Evolutionary conservation across 202 grass and related monocot genomes (phyloP), one percentile per base, ranked within the genome.

Genomic region (Digitaria exilis): DNA sequence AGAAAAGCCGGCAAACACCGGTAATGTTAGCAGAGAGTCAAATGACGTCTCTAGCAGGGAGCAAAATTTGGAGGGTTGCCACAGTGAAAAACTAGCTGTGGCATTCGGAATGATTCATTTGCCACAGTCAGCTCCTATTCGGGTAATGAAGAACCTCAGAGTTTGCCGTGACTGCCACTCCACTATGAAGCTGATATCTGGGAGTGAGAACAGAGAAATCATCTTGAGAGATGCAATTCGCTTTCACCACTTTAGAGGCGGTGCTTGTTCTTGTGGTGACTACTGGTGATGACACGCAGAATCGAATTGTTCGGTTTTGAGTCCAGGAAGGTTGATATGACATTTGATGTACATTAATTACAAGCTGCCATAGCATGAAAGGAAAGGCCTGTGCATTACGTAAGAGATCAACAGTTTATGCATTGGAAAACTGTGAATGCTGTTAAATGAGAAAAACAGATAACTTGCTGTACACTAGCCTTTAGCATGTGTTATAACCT

Each of bases 131-230:
- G 86, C 87, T 34, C 92, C 92, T 4, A 63, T 94, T 66, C 61
- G 87, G 46, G 84, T 91, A 54, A 91, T 94, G 89, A 94, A 91
- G 81, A 94, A 94, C 73, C 55, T 94, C 78, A 91, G 86, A 70
- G 84, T 91, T 76, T 91, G 89, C 73, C 63, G 64, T 34, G 92
- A 91, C 32, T 94, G 84, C 76, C 89, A 94, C 78, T 73, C 76
- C 0, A 83, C 69, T 57, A 94, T 94, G 92, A 91, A 89, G 28
- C 69, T 87, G 48, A 63, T 89, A 76, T 94, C 78, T 3, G n/a
- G 73, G 69, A 89, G 77, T 17, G 86, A 82, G 76, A 87, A 49
- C 1, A 87, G 86, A 60, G 87, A 87, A 50, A 94, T 89, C 70
- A 69, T 94, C 7, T 62, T 94, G 28, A 84, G 92, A 82, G 89